Conservation (phyloP, 768 basidiomycete species). For the Termitomyces sp. region DNA sequence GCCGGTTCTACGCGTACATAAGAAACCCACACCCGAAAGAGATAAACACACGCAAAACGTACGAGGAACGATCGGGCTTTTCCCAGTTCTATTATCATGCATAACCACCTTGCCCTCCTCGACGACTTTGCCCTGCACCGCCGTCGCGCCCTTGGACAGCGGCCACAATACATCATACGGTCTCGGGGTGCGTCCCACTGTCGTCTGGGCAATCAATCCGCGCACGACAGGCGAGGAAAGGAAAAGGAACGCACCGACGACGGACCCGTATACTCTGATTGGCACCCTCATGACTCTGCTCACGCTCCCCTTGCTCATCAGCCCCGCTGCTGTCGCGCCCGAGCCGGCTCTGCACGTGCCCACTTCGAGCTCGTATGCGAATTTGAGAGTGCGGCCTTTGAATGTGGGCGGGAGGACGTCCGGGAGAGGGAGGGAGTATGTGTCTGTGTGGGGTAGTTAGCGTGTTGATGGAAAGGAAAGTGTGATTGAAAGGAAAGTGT, state of each 20-base stretch:
- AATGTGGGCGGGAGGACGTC: constrained; percentile 86
- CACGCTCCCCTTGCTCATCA: constrained; percentile 32
- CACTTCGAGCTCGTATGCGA: constrained; percentile 88
- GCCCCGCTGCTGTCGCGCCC: background rate
- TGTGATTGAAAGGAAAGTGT: background rate
- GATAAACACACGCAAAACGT: constrained; percentile 12
- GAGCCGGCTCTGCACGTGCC: constrained; percentile 70
- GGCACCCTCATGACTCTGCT: constrained; percentile 89
- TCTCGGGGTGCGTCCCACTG: constrained; percentile 48
- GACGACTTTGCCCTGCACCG: constrained; percentile 30
- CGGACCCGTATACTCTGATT: constrained; percentile 85
- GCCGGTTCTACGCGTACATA: background rate
- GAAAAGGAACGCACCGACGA: constrained; percentile 50
- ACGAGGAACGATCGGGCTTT: constrained; percentile 16
- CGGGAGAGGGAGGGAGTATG: constrained; percentile 74
- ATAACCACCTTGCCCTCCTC: constrained; percentile 22
- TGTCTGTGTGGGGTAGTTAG: constrained; percentile 44
- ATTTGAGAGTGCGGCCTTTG: constrained; percentile 74
- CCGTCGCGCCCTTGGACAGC: constrained; percentile 36
- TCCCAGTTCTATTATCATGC: constrained; percentile 11
- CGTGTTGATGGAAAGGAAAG: background rate
- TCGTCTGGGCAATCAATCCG: background rate
- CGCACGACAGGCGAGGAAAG: background rate
- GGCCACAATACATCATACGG: constrained; percentile 89
- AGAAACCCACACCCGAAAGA: too few species aligned